Evolutionary conservation across 2,329 filamentous ascomycete species (phyloP), one percentile per base, ranked within the genome.

Genomic region (Cercospora nicotianae): DNA sequence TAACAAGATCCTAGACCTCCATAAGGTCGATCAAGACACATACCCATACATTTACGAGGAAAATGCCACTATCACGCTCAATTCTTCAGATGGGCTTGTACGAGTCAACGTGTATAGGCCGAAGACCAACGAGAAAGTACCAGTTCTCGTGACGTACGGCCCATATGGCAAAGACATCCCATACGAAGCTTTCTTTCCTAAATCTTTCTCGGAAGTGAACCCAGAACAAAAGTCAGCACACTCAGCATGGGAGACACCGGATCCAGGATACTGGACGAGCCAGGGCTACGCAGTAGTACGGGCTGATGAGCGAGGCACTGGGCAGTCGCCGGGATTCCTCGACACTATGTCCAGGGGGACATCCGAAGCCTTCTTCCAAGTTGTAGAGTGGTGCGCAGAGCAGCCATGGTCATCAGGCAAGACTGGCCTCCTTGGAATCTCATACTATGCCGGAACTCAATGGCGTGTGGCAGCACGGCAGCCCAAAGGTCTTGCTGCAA

Each of bases 151-250:
- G 2, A 92, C 89, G 0, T 92, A 92, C 70, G 90, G 90, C 0
- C 90, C 90, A 0, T 92, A 92, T 70, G 90, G 90, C 57, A 92
- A 92, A 72, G 89, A 92, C 72, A 90, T 91, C 39, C 85, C 83
- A 20, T 91, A 91, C 75, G 80, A 82, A 66, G 80, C 83, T 69
- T 87, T 87, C 74, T 81, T 84, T 65, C 72, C 80, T 2, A 80
- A 83, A 65, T 87, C 85, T 1, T 88, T 77, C 71, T 72, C 74
- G 42, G 79, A 81, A 71, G 76, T 81, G 59, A 79, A 79, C 60
- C 75, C 76, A 1, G 72, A 79, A 63, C 77, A 79, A 55, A 77
- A 78, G 63, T 80, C 80, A 5, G 76, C 77, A 45, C 81, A 83
- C 67, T 81, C 80, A 13, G 80, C 79, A 58, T 83, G 81, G 81